These are phyloP conservation scores for Suhomyces canberraensis DNA, from an alignment of 805 yeast species.

Conservation along the genomic window DNA sequence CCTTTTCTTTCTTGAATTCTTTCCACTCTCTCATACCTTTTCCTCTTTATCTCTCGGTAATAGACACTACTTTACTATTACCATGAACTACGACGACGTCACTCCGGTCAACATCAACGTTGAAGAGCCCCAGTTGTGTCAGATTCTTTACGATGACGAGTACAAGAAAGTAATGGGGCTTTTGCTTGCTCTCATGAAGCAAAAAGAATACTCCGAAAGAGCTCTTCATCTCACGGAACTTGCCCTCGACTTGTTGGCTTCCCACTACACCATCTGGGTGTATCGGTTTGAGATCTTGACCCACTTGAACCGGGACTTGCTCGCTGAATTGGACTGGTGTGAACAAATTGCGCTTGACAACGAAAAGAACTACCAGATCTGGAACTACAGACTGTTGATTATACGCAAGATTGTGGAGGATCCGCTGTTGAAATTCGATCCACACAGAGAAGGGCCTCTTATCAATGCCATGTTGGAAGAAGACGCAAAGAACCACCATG, in stretches of 20 bases:
- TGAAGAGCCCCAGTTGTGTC: slow-evolving; percentile 52
- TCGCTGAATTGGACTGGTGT: slow-evolving; percentile 73
- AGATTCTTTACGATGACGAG: slow-evolving; percentile 69
- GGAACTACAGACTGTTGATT: slow-evolving; percentile 84
- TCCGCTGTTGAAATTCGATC: slow-evolving; percentile 26
- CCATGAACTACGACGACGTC: slow-evolving; percentile 41
- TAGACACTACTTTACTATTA: too few relatives aligned
- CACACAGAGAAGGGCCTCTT: slow-evolving; percentile 62
- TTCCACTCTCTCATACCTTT: too few relatives aligned
- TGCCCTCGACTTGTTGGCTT: slow-evolving; percentile 70
- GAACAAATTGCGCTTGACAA: slow-evolving; percentile 69
- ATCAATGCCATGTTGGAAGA: slow-evolving; percentile 65
- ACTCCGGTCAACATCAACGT: slow-evolving; percentile 40
- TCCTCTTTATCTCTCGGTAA: too few relatives aligned
- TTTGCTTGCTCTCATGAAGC: slow-evolving; percentile 55
- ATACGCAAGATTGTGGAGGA: slow-evolving; percentile 33
- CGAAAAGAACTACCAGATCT: slow-evolving; percentile 93
- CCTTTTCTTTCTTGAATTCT: too few relatives aligned
- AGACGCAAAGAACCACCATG: slow-evolving; percentile 91
- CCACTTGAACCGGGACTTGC: slow-evolving; percentile 34
- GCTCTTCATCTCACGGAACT: slow-evolving; percentile 63
- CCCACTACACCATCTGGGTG: slow-evolving; percentile 90
- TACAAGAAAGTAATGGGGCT: slow-evolving; percentile 61
- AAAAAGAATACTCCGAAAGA: slow-evolving; percentile 64
- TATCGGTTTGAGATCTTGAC: slow-evolving; percentile 56